Base-by-base conservation (phyloP, 179 eudicot species). In the Dionaea muscipula region DNA sequence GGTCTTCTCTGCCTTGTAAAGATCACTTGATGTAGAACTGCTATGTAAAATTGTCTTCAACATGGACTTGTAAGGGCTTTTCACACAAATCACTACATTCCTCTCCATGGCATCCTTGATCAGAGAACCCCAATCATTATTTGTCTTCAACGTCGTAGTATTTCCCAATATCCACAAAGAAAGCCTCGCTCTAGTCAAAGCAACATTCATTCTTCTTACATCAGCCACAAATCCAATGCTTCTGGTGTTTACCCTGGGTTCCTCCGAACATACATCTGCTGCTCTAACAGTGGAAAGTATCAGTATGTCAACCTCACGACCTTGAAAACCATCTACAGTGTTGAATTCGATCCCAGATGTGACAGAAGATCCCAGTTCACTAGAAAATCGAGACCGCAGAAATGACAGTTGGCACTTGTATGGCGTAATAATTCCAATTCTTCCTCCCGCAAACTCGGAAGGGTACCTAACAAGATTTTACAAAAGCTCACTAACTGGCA, bases 241-340 rank as follows among this genome's bases (percentile, higher is more conserved):
- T 53, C 73, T 68, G 38, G 76, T 75, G 67, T 59, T 79, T 23
- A 37, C 50, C 63, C 57, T 75, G 22, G 64, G 33, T 61, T 64
- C 27, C 51, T 52, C 46, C 50, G 85, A 65, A 71, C 60, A 56
- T 53, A 74, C 31, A 57, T 70, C 77, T 39, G 83, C 60, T 52
- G 90, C 88, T 74, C 99, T 83, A 43, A 93, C 99, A 46, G 96
- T 93, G 35, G 96, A 88, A 65, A 93, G 83, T 47, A 93, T 63
- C 52, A 93, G 71, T 55, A 93, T 85, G 67, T 89, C 99, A 49
- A 93, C 96, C 71, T 93, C 99, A 61, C 99, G 79, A 38, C 99
- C 99, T 74, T 93, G 99, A 66, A 88, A 93, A 64, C 96, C 99
- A 72, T 93, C 99, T 21, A 93, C 86, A 9, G 99, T 93, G 73